These are phyloP conservation scores for Euphorbia tirucalli DNA, from an alignment of 345 rosid genomes.

Conservation along the genomic window DNA sequence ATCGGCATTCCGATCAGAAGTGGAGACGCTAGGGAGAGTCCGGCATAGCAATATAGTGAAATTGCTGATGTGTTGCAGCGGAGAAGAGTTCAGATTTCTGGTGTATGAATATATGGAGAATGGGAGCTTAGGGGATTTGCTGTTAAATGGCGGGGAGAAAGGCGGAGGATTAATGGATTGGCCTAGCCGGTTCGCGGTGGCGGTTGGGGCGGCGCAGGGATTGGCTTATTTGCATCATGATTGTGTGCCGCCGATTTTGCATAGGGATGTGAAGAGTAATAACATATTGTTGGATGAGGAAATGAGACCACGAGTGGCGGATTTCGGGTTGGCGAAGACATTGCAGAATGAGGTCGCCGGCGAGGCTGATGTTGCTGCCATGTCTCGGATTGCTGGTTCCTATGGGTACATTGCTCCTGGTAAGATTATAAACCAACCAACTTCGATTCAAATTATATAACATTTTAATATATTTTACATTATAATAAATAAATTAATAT, in stretches of 20 bases:
- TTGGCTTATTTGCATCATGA: slow-evolving; percentile 76
- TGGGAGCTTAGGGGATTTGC: slow-evolving; percentile 67
- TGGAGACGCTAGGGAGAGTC: slow-evolving; percentile 54
- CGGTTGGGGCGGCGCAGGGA: slow-evolving; percentile 62
- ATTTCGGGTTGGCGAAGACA: slow-evolving; percentile 75
- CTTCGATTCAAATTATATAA: too few species aligned
- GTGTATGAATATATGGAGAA: slow-evolving; percentile 76
- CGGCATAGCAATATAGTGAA: slow-evolving; percentile 67
- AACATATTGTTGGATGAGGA: slow-evolving; percentile 65
- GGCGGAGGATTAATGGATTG: slow-evolving; percentile 39
- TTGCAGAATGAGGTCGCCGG: slow-evolving; percentile 24
- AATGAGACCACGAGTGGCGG: slow-evolving; percentile 62
- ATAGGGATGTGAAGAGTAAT: slow-evolving; percentile 80
- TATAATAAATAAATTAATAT: too few species aligned
- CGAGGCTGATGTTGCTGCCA: slow-evolving; percentile 19
- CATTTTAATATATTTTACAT: too few species aligned
- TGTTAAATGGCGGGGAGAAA: slow-evolving; percentile 39
- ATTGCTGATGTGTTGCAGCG: slow-evolving; percentile 46
- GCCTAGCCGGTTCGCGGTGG: slow-evolving; percentile 47
- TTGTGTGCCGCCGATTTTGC: slow-evolving; percentile 60
- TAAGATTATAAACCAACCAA: too few species aligned
- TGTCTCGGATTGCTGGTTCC: slow-evolving; percentile 65
- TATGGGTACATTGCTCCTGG: slow-evolving; percentile 89
- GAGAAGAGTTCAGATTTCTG: slow-evolving; percentile 43
- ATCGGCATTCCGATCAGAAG: slow-evolving; percentile 48